These are phyloP conservation scores for Aspergillus tanneri DNA, from an alignment of 2,329 filamentous ascomycete species.

Conservation along the genomic window DNA sequence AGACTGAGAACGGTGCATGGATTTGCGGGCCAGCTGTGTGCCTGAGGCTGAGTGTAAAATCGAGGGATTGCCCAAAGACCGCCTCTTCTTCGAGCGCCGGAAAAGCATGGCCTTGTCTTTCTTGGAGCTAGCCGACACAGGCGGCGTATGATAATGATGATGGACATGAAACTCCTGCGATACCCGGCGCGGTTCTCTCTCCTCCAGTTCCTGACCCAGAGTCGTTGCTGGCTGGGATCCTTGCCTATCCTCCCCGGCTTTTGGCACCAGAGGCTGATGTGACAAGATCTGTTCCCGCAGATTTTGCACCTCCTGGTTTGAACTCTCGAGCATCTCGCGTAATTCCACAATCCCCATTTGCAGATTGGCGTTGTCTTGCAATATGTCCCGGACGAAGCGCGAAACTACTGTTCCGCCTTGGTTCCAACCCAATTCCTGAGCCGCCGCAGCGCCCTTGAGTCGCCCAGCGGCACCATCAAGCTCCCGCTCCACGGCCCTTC, in stretches of 20 bases:
- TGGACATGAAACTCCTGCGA: slow-evolving; percentile 87
- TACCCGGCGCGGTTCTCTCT: slow-evolving; percentile 47
- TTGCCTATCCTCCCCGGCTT: slow-evolving; percentile 25
- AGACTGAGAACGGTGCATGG: slow-evolving; percentile 38
- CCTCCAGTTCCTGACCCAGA: slow-evolving; percentile 69
- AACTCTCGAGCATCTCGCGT: slow-evolving; percentile 82
- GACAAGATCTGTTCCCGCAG: slow-evolving; percentile 77
- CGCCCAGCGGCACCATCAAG: slow-evolving; percentile 75
- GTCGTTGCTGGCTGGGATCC: slow-evolving; percentile 49
- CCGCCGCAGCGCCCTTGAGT: slow-evolving; percentile 76
- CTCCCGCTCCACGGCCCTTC: slow-evolving; percentile 78
- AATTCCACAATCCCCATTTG: slow-evolving; percentile 90
- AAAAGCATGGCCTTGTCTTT: slow-evolving; percentile 55
- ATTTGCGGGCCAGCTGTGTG: slow-evolving; percentile 26
- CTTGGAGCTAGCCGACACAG: slow-evolving; percentile 47
- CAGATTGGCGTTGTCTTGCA: slow-evolving; percentile 91
- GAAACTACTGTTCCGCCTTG: slow-evolving; percentile 73
- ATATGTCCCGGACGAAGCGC: slow-evolving; percentile 91
- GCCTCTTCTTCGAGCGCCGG: slow-evolving; percentile 70
- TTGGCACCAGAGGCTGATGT: slow-evolving; percentile 65
- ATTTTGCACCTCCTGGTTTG: slow-evolving; percentile 89
- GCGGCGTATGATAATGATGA: slow-evolving; percentile 80
- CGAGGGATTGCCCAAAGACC: slow-evolving; percentile 61
- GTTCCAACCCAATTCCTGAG: slow-evolving; percentile 61
- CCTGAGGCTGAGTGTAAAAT: slow-evolving; percentile 36